A percentile compares a stretch with the other conserved stretches of the same genome.
These are phyloP conservation scores for Nicotiana tomentosiformis DNA, from an alignment of 257 asterid species.

Conservation along the genomic window DNA sequence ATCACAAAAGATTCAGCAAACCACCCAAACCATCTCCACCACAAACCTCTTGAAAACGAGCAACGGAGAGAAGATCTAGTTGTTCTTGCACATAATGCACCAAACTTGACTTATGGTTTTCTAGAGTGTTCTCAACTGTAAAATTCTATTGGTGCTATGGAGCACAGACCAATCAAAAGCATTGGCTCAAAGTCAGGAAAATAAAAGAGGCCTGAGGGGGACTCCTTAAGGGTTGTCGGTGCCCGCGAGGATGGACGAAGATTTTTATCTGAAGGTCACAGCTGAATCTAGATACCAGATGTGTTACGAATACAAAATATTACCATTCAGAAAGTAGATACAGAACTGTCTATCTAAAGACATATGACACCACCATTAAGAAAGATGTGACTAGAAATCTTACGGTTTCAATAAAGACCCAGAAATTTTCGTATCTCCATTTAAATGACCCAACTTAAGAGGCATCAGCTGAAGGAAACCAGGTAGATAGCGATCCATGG, in stretches of 20 bases:
- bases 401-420: constrained; percentile 96
- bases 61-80: not conserved
- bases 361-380: constrained; percentile 6
- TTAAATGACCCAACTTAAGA: constrained; percentile 74
- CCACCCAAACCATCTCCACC: not conserved
- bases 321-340: not conserved
- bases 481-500: constrained; percentile 82
- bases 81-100: not conserved
- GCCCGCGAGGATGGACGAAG: not conserved
- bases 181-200: not conserved
- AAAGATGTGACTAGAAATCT: constrained; percentile 29
- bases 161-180: not conserved
- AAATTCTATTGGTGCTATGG: not conserved
- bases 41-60: not conserved
- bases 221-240: not conserved
- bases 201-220: not conserved
- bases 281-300: constrained; percentile 1
- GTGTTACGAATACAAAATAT: not conserved
- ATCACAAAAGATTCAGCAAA: not conserved
- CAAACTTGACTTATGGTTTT: not conserved
- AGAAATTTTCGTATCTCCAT: constrained; percentile 95
- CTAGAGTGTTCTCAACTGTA: not conserved
- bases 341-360: constrained; percentile 13
- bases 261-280: not conserved
- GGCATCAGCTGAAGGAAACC: constrained; percentile 75